Percentiles rank a stretch among this genome's conserved stretches.
Evolutionary conservation across 495 filamentous ascomycete species (phyloP).

Genomic region (Peziza echinospora): DNA sequence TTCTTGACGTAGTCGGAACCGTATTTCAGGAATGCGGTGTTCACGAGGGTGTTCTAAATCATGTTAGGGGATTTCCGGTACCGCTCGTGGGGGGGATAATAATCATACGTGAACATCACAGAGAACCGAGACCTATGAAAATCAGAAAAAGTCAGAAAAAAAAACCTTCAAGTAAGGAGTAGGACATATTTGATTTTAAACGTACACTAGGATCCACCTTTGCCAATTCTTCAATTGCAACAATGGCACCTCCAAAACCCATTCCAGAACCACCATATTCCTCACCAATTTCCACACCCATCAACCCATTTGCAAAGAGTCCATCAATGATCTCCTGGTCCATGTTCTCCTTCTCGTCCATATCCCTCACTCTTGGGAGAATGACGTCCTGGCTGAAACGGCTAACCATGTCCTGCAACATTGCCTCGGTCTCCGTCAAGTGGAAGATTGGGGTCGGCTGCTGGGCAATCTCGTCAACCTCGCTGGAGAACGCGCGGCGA

Average conservation of each 20-base stretch:
- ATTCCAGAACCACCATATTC: slow-evolving; percentile 91
- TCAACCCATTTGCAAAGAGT: slow-evolving; percentile 90
- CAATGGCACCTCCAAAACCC: slow-evolving; percentile 93
- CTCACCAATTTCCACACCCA: slow-evolving; percentile 95
- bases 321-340: slow-evolving; percentile 70
- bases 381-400: slow-evolving; percentile 81
- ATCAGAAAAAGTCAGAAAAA: too few species aligned
- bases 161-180: too few species aligned
- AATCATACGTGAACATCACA: too few species aligned
- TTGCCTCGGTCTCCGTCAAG: slow-evolving; percentile 67
- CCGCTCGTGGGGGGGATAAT: too few species aligned
- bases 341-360: slow-evolving; percentile 96
- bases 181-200: too few species aligned
- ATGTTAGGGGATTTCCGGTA: too few species aligned
- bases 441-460: slow-evolving; percentile 84
- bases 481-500: slow-evolving; percentile 11
- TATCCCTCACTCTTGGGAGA: slow-evolving; percentile 79
- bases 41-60: slow-evolving; percentile 98
- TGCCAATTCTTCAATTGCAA: slow-evolving; percentile 81
- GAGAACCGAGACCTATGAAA: too few species aligned
- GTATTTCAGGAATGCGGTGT: slow-evolving; percentile 77
- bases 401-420: slow-evolving; percentile 74
- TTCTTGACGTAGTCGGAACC: slow-evolving; percentile 52
- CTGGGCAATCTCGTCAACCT: slow-evolving; percentile 24
- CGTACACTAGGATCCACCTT: slow-evolving; percentile 86